Percentiles rank a stretch among this genome's conserved stretches.
Conservation (phyloP, 176 grass and related monocot genomes). For the Triticum aestivum region IWGSC_CS_RefSeq_v2.1 NC_057802.1:5885094-5885593, state of each 20-base stretch:
- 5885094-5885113: not conserved
- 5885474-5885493: not conserved
- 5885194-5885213: not conserved
- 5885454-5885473: not conserved
- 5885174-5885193: not conserved
- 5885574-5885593: not conserved
- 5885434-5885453: not conserved
- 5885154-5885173: not conserved
- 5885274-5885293: not conserved
- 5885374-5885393: not conserved
- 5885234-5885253: not conserved
- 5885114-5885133: not conserved
- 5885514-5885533: not conserved
- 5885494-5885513: not conserved
- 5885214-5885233: not conserved
- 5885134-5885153: not conserved
- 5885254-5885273: not conserved
- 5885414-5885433: not conserved
- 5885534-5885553: not conserved
- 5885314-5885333: not conserved
- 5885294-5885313: not conserved
- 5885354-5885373: not conserved
- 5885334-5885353: not conserved
- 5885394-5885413: not conserved
- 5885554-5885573: not conserved